Conservation (phyloP, 768 basidiomycete genomes). For the Boletales sp. region DNA sequence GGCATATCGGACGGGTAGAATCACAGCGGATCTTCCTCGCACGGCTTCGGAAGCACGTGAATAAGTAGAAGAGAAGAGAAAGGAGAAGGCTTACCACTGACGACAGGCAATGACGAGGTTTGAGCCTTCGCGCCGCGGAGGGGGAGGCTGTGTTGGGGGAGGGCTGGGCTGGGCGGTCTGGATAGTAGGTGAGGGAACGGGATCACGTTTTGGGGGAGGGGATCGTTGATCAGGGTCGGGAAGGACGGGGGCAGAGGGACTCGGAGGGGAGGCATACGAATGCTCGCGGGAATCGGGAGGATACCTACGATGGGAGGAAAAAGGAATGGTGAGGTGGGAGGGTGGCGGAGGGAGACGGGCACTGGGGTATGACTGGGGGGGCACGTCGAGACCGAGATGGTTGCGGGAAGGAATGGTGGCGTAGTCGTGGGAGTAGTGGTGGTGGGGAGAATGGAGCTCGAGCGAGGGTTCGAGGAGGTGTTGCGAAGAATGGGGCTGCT, state of each 20-base stretch:
- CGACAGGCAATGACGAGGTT: constrained; percentile 79
- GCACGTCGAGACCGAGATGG: constrained; percentile 44
- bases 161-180: constrained; percentile 11
- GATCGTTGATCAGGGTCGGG: constrained; percentile 27
- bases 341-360: constrained; percentile 41
- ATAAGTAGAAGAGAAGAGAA: constrained; percentile 19
- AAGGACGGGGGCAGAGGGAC: constrained; percentile 17
- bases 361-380: constrained; percentile 37
- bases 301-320: constrained; percentile 30
- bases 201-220: constrained; percentile 43
- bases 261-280: constrained; percentile 32
- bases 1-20: constrained; percentile 75
- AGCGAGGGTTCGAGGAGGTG: constrained; percentile 46
- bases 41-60: constrained; percentile 54
- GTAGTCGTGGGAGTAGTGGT: constrained; percentile 40
- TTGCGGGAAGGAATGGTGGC: constrained; percentile 40
- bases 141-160: constrained; percentile 21
- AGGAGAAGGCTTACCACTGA: constrained; percentile 60
- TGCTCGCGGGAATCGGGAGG: constrained; percentile 37
- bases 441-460: constrained; percentile 38
- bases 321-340: constrained; percentile 18
- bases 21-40: constrained; percentile 85
- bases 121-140: constrained; percentile 54
- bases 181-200: constrained; percentile 34
- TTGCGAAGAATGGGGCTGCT: constrained; percentile 11